A percentile compares a stretch with the other conserved stretches of the same genome.
These are phyloP conservation scores for Rhodotorula sp. DNA, from an alignment of 1,284 basidiomycete genomes.

Conservation along the genomic window DNA sequence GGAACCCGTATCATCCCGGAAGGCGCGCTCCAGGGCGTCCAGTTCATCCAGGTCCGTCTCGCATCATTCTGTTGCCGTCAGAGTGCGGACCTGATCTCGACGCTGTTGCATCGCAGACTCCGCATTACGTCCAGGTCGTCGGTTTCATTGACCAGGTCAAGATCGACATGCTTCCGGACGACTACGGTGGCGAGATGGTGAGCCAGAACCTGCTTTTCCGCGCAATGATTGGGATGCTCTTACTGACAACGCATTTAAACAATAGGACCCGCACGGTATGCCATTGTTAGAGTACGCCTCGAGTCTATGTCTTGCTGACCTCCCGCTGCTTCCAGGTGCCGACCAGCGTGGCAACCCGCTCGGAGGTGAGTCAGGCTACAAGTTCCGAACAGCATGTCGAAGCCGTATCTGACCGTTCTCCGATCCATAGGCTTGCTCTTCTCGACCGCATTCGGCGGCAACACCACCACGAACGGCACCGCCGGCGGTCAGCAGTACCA, in stretches of 20 bases:
- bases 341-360: constrained; percentile 49
- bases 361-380: constrained; percentile 23
- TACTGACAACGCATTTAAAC: not conserved
- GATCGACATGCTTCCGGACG: constrained; percentile 58
- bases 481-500: constrained; percentile 45
- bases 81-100: too few species aligned
- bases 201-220: not conserved
- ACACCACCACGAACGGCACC: constrained; percentile 46
- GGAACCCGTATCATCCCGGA: constrained; percentile 33
- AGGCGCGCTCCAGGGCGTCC: constrained; percentile 61
- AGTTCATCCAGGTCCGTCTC: constrained; percentile 54
- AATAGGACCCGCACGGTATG: constrained; percentile 44
- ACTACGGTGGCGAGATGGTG: constrained; percentile 59
- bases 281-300: not conserved
- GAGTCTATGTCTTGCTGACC: too few species aligned
- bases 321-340: constrained; percentile 7
- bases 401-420: not conserved
- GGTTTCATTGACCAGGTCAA: constrained; percentile 63
- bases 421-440: constrained; percentile 29
- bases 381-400: too few species aligned
- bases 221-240: not conserved
- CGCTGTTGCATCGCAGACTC: constrained; percentile 51
- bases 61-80: too few species aligned
- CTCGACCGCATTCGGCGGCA: constrained; percentile 39
- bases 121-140: constrained; percentile 63